Conservation (phyloP, 805 yeast species). For the Ogataea pilisensis region DNA sequence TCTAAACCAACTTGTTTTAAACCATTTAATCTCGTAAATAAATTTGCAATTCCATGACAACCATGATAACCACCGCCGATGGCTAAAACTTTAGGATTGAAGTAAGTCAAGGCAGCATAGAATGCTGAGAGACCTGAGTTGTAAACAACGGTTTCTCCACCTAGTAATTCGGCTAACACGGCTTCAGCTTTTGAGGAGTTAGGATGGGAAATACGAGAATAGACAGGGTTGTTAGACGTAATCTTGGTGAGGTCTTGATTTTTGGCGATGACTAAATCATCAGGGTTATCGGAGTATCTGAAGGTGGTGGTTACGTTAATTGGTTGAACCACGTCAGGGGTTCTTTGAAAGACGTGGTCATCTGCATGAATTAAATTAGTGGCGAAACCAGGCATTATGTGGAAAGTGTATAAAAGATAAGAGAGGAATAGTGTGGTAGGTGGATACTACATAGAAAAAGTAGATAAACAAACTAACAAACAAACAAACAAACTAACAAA, state of each 20-base stretch:
- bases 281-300: constrained; percentile 60
- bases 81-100: constrained; percentile 67
- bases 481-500: no score
- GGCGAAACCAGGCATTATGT: constrained; percentile 41
- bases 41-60: constrained; percentile 61
- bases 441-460: no score
- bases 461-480: no score
- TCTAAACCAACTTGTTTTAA: constrained; percentile 47
- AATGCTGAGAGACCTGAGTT: constrained; percentile 81
- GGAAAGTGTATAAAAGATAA: not conserved
- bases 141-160: constrained; percentile 64
- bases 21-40: constrained; percentile 59
- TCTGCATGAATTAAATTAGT: constrained; percentile 71
- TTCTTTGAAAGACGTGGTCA: constrained; percentile 47
- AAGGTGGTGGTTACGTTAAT: constrained; percentile 79
- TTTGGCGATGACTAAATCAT: constrained; percentile 43
- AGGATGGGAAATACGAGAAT: constrained; percentile 76
- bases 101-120: constrained; percentile 64
- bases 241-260: constrained; percentile 23
- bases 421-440: no score
- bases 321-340: constrained; percentile 71
- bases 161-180: constrained; percentile 54
- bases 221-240: constrained; percentile 37
- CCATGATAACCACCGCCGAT: constrained; percentile 87
- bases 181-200: constrained; percentile 65